Base-by-base conservation (phyloP, 1,284 basidiomycete genomes). In the Fomitopsis schrenkii region DNA sequence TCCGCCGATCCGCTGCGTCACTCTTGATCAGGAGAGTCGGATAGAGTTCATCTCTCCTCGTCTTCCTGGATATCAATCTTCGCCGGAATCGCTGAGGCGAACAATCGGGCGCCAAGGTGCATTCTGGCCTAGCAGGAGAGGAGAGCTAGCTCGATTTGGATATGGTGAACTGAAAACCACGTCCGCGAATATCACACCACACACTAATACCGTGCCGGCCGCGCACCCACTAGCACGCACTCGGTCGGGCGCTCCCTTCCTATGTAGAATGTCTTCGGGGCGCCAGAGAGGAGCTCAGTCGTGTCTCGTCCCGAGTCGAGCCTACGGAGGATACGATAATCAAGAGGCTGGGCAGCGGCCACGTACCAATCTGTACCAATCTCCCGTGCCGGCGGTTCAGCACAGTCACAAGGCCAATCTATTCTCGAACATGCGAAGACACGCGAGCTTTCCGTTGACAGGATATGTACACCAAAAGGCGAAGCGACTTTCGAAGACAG, bases 1-100 rank as follows among this genome's bases (percentile, higher is more conserved):
- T 38, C n/a, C 42, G 62, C 59, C 62, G 62, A 63, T 63, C 62
- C 57, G 17, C 19, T 36, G 57, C 61, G 61, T 59, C 61, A 59
- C 46, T 26, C 35, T 14, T 58, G 56, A 48, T 59, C 61, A 58
- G 56, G 46, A n/a, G 52, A 15, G 33, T 53, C 57, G 19, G 42
- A 46, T 54, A 53, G 33, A 45, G 61, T 62, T 56, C 54, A 50
- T 41, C 35, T 59, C 46, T 5, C 48, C 22, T 41, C 58, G 57
- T 10, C 19, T 45, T 40, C 42, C 46, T 38, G 62, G 59, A 53
- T 59, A 63, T 63, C 62, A 60, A 63, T 63, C 62, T 63, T 45
- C 50, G 40, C 59, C 48, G 56, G 54, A 62, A 59, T 59, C 61
- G 58, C 61, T 56, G 54, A 40, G 35, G 41, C 46, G 58, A 57